phyloP scores from a whole-genome alignment of 1,139 yeast genomes.

The Geotrichum citri-aurantii region DNA sequence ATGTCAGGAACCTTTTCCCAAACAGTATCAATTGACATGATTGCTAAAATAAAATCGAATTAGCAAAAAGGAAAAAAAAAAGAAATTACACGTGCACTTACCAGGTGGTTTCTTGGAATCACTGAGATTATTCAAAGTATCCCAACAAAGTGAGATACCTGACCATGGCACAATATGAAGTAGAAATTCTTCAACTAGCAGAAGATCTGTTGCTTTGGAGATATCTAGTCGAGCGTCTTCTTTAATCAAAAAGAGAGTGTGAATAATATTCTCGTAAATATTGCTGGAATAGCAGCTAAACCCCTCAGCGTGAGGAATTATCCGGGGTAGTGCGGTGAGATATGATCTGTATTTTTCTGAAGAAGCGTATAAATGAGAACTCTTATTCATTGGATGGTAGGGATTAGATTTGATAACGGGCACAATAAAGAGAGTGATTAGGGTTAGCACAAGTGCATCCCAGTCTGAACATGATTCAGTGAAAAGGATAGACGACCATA shows the following conservation, averaged over 20 bases:
- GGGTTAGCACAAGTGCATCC: constrained; percentile 53
- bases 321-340: not conserved
- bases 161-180: constrained; percentile 13
- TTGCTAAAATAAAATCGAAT: constrained; percentile 5
- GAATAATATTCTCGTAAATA: not conserved
- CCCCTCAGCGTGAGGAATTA: not conserved
- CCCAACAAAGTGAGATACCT: constrained; percentile 1
- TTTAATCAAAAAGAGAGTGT: constrained; percentile 8
- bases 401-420: constrained; percentile 6
- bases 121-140: not conserved
- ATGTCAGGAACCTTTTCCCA: constrained; percentile 11
- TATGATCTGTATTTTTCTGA: constrained; percentile 7
- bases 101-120: not conserved
- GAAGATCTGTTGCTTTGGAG: not conserved
- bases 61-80: not conserved
- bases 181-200: constrained; percentile 8
- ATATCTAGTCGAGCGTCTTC: constrained; percentile 15
- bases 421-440: constrained; percentile 40
- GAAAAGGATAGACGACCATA: constrained; percentile 58
- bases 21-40: constrained; percentile 1
- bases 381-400: constrained; percentile 9
- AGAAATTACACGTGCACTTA: not conserved
- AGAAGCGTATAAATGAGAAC: not conserved
- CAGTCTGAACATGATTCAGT: constrained; percentile 50
- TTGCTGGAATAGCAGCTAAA: not conserved